phyloP scores from a whole-genome alignment of 129 eudicot genomes.

The Flaveria robusta region DNA sequence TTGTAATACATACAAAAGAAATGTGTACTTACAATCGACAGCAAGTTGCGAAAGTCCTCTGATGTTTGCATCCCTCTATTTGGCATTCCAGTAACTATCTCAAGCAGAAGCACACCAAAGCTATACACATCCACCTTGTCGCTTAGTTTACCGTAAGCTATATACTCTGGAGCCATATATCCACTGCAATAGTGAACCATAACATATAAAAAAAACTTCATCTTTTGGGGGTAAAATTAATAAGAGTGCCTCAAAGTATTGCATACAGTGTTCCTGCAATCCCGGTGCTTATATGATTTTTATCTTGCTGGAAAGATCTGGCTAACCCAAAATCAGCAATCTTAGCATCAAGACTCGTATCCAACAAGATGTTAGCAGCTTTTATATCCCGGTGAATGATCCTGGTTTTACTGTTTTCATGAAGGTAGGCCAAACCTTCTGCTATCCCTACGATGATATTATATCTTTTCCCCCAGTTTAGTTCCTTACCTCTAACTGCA shows the following conservation, averaged over 20 bases:
- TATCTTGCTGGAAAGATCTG: constrained; percentile 76
- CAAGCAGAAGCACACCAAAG: constrained; percentile 66
- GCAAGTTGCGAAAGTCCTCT: constrained; percentile 51
- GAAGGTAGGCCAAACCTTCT: constrained; percentile 83
- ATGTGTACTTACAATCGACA: constrained; percentile 47
- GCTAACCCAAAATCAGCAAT: constrained; percentile 95
- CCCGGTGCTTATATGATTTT: constrained; percentile 84
- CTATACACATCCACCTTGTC: constrained; percentile 84
- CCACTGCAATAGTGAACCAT: constrained; percentile 40
- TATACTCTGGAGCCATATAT: constrained; percentile 84
- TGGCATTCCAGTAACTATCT: constrained; percentile 70
- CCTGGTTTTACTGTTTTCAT: constrained; percentile 65
- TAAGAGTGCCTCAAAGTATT: neutral
- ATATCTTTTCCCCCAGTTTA: constrained; percentile 69
- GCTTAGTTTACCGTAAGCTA: constrained; percentile 61
- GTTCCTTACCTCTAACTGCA: constrained; percentile 51
- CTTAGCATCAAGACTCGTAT: constrained; percentile 65
- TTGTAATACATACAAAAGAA: neutral
- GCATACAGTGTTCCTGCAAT: constrained; percentile 88
- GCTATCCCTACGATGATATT: constrained; percentile 62
- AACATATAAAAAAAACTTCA: neutral
- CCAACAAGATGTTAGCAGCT: constrained; percentile 78
- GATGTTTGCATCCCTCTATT: constrained; percentile 53
- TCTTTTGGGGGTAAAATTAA: neutral
- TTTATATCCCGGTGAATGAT: constrained; percentile 81